A percentile compares a stretch with the other conserved stretches of the same genome.
Evolutionary conservation across 2,329 filamentous ascomycete species (phyloP).

Genomic region (Calonectria hongkongensis): DNA sequence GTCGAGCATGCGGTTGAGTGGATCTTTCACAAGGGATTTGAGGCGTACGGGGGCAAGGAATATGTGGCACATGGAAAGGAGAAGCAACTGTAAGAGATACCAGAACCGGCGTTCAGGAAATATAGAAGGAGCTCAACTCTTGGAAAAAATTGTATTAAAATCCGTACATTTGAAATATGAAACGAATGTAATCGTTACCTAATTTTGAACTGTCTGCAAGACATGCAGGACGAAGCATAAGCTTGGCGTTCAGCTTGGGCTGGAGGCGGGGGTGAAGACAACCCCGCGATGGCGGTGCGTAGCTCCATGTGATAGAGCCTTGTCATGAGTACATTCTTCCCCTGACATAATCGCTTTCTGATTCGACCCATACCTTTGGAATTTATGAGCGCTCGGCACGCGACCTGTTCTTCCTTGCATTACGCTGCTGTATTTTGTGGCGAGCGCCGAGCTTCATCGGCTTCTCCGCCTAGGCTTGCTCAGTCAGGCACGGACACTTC

Average conservation of each 20-base stretch:
- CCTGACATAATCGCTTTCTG: not conserved
- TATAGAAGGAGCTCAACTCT: slow-evolving; percentile 51
- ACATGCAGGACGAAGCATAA: not conserved
- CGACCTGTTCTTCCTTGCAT: not conserved
- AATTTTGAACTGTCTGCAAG: not conserved
- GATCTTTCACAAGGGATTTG: slow-evolving; percentile 89
- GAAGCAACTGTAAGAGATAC: slow-evolving; percentile 63
- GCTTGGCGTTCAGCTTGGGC: not conserved
- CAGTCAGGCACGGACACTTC: slow-evolving; percentile 56
- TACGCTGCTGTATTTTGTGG: slow-evolving; percentile 37
- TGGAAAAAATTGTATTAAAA: slow-evolving; percentile 31
- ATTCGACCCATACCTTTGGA: not conserved
- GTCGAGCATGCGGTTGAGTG: slow-evolving; percentile 95
- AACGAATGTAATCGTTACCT: slow-evolving; percentile 1
- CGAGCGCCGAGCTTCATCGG: slow-evolving; percentile 29
- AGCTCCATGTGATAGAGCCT: slow-evolving; percentile 7
- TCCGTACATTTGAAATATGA: not conserved
- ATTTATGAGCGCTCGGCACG: not conserved
- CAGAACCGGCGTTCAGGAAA: slow-evolving; percentile 42
- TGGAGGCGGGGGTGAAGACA: slow-evolving; percentile 16
- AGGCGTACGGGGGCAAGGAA: slow-evolving; percentile 78
- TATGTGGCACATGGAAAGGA: slow-evolving; percentile 72
- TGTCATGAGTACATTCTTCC: slow-evolving; percentile 5
- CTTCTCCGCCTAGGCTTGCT: slow-evolving; percentile 49
- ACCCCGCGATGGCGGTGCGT: slow-evolving; percentile 33